Evolutionary conservation across 768 basidiomycete species (phyloP).

Genomic region (Fomitopsis serialis): DNA sequence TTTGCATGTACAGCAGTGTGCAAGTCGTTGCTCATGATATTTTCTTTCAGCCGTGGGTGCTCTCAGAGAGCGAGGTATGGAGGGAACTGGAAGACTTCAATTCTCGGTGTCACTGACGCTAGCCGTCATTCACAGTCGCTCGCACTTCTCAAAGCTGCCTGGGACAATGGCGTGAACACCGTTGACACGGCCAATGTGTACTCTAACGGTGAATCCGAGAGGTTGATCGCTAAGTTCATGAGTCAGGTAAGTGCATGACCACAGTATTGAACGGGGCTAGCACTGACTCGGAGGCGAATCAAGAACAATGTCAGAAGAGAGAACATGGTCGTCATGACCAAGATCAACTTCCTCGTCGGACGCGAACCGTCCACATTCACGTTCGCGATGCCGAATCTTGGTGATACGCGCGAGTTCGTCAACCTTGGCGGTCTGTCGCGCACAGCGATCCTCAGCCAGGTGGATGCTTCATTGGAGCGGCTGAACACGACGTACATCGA

Average conservation of each 20-base stretch:
- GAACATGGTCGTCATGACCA: conserved; percentile 22
- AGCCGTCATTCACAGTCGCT: conserved; percentile 5
- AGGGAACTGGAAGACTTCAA: too few species aligned
- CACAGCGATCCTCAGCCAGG: conserved; percentile 29
- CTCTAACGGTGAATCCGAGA: conserved; percentile 32
- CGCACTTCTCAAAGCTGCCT: conserved; percentile 22
- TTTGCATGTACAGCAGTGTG: background rate
- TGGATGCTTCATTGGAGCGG: conserved; percentile 31
- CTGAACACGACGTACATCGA: conserved; percentile 33
- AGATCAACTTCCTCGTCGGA: conserved; percentile 14
- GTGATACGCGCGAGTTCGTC: conserved; percentile 28
- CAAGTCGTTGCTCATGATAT: background rate
- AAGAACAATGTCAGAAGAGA: conserved; percentile 21
- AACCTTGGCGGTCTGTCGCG: conserved; percentile 44
- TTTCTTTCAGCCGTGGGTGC: conserved; percentile 15
- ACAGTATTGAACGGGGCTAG: too few species aligned
- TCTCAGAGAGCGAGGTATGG: conserved; percentile 16
- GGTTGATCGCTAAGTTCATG: conserved; percentile 37
- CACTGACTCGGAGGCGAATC: background rate
- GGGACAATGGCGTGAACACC: conserved; percentile 24
- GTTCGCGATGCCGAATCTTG: conserved; percentile 1
- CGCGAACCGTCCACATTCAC: conserved; percentile 6
- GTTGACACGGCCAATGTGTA: conserved; percentile 31
- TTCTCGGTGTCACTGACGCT: too few species aligned
- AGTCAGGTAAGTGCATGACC: conserved; percentile 23